These are phyloP conservation scores for Neonothopanus nambi DNA, from an alignment of 1,284 basidiomycete species.

Conservation along the genomic window DNA sequence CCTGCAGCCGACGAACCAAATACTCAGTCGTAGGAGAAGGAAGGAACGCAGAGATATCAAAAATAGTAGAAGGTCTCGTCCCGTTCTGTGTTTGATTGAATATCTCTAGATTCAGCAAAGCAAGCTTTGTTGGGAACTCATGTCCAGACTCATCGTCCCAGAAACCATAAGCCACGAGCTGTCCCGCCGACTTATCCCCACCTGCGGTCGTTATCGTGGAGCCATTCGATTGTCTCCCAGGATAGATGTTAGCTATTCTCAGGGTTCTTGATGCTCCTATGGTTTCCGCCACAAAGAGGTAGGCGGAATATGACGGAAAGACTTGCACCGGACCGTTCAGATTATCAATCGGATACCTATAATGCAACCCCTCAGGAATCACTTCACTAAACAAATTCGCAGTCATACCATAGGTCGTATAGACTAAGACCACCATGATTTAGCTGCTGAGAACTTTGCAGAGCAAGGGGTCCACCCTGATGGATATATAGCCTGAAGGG, in stretches of 20 bases:
- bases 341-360: conserved; percentile 48
- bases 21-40: conserved; percentile 25
- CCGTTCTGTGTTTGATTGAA: conserved; percentile 44
- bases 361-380: neutral
- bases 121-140: conserved; percentile 42
- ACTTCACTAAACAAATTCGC: neutral
- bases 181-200: conserved; percentile 46
- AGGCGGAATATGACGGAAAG: conserved; percentile 50
- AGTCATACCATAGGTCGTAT: conserved; percentile 48
- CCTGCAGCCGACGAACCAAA: conserved; percentile 39
- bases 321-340: conserved; percentile 48
- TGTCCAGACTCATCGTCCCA: conserved; percentile 38
- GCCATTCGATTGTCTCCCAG: conserved; percentile 49
- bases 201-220: conserved; percentile 49
- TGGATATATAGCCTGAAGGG: conserved; percentile 44
- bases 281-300: conserved; percentile 50
- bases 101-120: conserved; percentile 47
- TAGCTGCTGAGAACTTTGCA: conserved; percentile 48
- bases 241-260: conserved; percentile 47
- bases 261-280: conserved; percentile 42
- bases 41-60: conserved; percentile 45
- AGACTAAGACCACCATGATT: conserved; percentile 51
- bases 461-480: conserved; percentile 49
- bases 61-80: conserved; percentile 37
- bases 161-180: conserved; percentile 49